Conservation (phyloP, 1,139 yeast genomes). For the Debaryomyces fabryi region DNA sequence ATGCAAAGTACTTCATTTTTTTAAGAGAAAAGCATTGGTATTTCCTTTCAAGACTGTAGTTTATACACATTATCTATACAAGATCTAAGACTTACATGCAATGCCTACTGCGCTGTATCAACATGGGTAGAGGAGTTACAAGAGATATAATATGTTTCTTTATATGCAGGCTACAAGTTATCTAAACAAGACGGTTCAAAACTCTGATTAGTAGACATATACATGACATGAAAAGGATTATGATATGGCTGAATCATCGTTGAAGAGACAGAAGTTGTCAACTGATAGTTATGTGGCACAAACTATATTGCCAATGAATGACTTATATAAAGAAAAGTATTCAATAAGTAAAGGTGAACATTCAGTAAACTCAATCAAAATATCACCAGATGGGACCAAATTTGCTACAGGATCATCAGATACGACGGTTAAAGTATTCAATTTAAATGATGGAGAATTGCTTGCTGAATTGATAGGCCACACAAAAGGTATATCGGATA, state of each 20-base stretch:
- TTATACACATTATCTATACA: too few species aligned
- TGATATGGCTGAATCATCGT: conserved; percentile 11
- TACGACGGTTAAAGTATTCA: conserved; percentile 30
- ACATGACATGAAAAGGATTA: not conserved
- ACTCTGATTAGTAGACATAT: not conserved
- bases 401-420: conserved; percentile 60
- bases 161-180: not conserved
- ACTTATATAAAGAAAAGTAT: conserved; percentile 10
- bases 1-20: too few species aligned
- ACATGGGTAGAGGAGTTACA: too few species aligned
- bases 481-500: conserved; percentile 65
- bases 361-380: conserved; percentile 48
- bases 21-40: too few species aligned
- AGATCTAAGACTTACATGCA: too few species aligned
- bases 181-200: not conserved
- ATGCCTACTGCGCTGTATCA: too few species aligned
- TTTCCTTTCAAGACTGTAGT: not conserved
- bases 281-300: not conserved
- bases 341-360: conserved; percentile 4
- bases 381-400: conserved; percentile 65
- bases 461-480: conserved; percentile 59
- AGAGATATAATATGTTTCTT: not conserved
- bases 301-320: not conserved
- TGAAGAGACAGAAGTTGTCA: conserved; percentile 9
- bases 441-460: conserved; percentile 19